A percentile compares a stretch with the other conserved stretches of the same genome.
phyloP scores from a whole-genome alignment of 768 basidiomycete genomes.

The Hortiboletus flavorubellus region DNA sequence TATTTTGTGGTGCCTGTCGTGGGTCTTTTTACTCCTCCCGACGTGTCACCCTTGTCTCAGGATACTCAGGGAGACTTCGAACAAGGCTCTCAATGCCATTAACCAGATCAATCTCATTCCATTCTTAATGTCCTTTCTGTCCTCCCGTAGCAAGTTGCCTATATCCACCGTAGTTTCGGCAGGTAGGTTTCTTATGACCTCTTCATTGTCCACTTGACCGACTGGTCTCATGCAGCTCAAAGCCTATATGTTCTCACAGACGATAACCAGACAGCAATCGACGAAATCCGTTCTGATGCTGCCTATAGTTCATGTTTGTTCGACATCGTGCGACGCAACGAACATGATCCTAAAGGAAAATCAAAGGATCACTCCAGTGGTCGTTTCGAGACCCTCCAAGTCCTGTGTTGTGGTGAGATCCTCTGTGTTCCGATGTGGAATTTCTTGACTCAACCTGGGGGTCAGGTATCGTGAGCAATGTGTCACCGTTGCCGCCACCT shows the following conservation, averaged over 20 bases:
- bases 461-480: constrained; percentile 71
- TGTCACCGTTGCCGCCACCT: constrained; percentile 72
- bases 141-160: constrained; percentile 64
- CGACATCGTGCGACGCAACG: constrained; percentile 48
- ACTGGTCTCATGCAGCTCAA: constrained; percentile 54
- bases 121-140: constrained; percentile 89
- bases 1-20: constrained; percentile 92
- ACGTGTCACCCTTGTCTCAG: constrained; percentile 17
- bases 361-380: constrained; percentile 45
- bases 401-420: constrained; percentile 66
- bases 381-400: constrained; percentile 50
- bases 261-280: constrained; percentile 75
- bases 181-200: constrained; percentile 43
- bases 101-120: constrained; percentile 76
- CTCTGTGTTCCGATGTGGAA: neutral
- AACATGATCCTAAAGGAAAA: constrained; percentile 33
- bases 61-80: constrained; percentile 75
- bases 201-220: neutral
- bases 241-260: constrained; percentile 91
- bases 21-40: constrained; percentile 38
- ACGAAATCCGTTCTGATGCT: constrained; percentile 59
- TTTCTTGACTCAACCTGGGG: neutral
- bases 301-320: constrained; percentile 64
- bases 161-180: constrained; percentile 73
- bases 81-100: constrained; percentile 77